Evolutionary conservation across 2,329 filamentous ascomycete genomes (phyloP).

Genomic region (Amauroascus verrucosus): DNA sequence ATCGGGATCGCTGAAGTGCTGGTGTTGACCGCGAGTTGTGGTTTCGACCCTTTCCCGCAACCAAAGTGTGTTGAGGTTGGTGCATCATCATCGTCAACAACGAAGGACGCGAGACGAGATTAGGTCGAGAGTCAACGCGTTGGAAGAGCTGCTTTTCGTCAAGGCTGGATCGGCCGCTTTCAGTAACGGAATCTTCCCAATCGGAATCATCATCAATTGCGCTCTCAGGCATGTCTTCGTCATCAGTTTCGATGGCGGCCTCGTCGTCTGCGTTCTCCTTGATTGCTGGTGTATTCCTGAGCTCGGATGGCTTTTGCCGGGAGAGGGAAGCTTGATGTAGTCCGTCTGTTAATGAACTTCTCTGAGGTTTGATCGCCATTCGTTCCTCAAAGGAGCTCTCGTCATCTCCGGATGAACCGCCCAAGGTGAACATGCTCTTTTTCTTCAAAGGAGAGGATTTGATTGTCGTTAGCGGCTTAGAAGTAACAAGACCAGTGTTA

Average conservation of each 20-base stretch:
- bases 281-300: constrained; percentile 53
- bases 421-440: constrained; percentile 57
- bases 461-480: constrained; percentile 52
- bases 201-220: constrained; percentile 58
- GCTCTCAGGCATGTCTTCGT: constrained; percentile 63
- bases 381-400: constrained; percentile 61
- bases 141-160: constrained; percentile 76
- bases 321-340: constrained; percentile 38
- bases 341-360: constrained; percentile 47
- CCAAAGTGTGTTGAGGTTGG: constrained; percentile 61
- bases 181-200: constrained; percentile 59
- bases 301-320: constrained; percentile 70
- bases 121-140: constrained; percentile 77
- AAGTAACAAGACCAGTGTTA: constrained; percentile 38
- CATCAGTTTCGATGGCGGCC: constrained; percentile 51
- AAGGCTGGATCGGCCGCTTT: constrained; percentile 72
- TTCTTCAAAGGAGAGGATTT: constrained; percentile 50
- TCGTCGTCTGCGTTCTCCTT: constrained; percentile 46
- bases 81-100: constrained; percentile 84
- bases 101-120: constrained; percentile 75
- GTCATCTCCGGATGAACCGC: constrained; percentile 78
- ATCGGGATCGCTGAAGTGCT: constrained; percentile 44
- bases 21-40: constrained; percentile 33
- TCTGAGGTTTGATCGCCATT: constrained; percentile 45
- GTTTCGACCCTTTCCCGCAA: constrained; percentile 37